Base-by-base conservation (phyloP, 2,329 filamentous ascomycete genomes). In the Phyllosticta citribraziliensis region DNA sequence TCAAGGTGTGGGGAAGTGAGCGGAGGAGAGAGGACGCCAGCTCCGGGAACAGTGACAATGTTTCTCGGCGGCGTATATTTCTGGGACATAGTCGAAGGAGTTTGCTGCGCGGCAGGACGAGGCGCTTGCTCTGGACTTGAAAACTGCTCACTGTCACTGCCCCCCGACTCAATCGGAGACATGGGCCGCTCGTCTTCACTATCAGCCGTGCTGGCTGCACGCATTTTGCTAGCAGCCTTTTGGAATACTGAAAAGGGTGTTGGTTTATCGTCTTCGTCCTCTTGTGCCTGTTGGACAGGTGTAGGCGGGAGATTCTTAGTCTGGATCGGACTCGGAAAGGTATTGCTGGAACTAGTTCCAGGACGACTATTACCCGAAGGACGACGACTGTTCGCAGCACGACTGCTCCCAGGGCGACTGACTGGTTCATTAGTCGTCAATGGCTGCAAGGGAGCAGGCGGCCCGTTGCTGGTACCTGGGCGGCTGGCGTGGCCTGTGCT, bases 201-300 rank as follows among this genome's bases (percentile, higher is more conserved):
- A 1, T 40, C 33, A 40, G 33, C 9, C 5, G 11, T 11, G 14
- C 33, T 11, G 14, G 33, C 33, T 40, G 11, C 33, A 40, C 67
- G 66, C 68, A 78, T 74, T 59, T 77, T 73, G 55, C 67, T 74
- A 1, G 74, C 75, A 47, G 78, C 76, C n/a, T 72, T 70, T 61
- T 79, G 77, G 57, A 79, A 79, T 14, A 76, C 74, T 9, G 75
- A 77, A 63, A 78, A 76, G 4, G 76, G 72, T 2, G 58, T 50
- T 22, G 33, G 33, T 12, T 60, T 60, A n/a, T 51, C 58, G 22
- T 40, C n/a, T 20, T 33, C 30, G 4, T 55, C 35, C 17, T 52
- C 12, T 6, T 52, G 20, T 3, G 33, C 52, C 20, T 52, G 27
- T 47, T 58, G 25, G 17, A 52, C 27, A 40, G 20, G 33, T 5